Conservation (phyloP, 2,329 filamentous ascomycete species). For the Neophaeococcomyces mojaviensis region DNA sequence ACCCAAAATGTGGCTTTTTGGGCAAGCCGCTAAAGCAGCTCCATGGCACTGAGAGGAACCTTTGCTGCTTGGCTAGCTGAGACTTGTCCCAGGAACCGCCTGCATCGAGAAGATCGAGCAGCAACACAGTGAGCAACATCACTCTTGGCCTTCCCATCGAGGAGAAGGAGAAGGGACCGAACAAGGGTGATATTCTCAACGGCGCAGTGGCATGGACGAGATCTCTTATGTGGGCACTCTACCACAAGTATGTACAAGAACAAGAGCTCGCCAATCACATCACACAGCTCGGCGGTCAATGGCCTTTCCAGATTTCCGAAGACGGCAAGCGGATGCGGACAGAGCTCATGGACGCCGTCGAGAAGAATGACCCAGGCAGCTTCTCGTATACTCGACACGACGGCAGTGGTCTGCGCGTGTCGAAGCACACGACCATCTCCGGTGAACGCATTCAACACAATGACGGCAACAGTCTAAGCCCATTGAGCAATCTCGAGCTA, state of each 20-base stretch:
- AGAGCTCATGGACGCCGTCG: constrained; percentile 78
- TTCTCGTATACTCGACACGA: constrained; percentile 78
- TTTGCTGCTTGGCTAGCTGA: too few relatives aligned
- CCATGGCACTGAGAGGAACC: too few relatives aligned
- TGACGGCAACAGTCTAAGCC: constrained; percentile 39
- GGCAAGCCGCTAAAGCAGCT: too few relatives aligned
- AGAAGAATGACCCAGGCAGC: constrained; percentile 66
- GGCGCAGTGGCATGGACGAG: constrained; percentile 94
- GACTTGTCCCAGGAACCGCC: too few relatives aligned
- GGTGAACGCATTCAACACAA: constrained; percentile 60
- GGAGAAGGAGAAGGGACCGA: constrained; percentile 96
- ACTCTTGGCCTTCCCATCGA: constrained; percentile 88
- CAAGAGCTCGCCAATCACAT: constrained; percentile 75
- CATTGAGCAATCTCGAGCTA: constrained; percentile 54
- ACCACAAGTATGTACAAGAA: constrained; percentile 81
- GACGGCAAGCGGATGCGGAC: constrained; percentile 94
- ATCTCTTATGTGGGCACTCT: constrained; percentile 94
- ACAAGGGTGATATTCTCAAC: constrained; percentile 97
- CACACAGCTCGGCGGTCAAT: constrained; percentile 61
- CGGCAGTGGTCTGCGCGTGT: constrained; percentile 81
- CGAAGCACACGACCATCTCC: constrained; percentile 84
- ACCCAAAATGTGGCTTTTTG: too few relatives aligned
- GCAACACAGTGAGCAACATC: constrained; percentile 72
- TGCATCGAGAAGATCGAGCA: too few relatives aligned
- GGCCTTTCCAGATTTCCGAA: constrained; percentile 77